These are phyloP conservation scores for Elasticomyces elasticus DNA, from an alignment of 495 filamentous ascomycete genomes.

Conservation along the genomic window DNA sequence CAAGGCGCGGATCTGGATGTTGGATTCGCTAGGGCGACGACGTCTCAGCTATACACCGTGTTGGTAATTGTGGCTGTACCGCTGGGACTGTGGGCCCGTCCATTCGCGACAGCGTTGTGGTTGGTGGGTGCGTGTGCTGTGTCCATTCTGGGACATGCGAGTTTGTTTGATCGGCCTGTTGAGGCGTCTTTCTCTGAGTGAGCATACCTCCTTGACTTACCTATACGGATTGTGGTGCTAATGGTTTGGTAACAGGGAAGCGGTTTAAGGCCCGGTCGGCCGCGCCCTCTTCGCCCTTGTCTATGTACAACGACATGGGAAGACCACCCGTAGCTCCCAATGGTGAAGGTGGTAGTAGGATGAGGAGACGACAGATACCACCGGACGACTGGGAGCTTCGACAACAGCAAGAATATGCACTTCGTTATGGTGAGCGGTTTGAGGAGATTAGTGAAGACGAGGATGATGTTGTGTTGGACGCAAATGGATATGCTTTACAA, in stretches of 20 bases:
- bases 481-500: constrained; percentile 10
- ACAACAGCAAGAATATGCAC: not conserved
- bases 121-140: constrained; percentile 88
- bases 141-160: constrained; percentile 85
- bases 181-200: constrained; percentile 99
- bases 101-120: constrained; percentile 76
- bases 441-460: constrained; percentile 64
- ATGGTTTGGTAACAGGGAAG: constrained; percentile 55
- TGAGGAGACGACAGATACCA: constrained; percentile 40
- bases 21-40: constrained; percentile 67
- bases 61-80: constrained; percentile 73
- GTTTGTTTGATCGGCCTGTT: constrained; percentile 96
- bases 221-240: not conserved
- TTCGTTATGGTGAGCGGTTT: constrained; percentile 38
- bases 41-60: constrained; percentile 91
- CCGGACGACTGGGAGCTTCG: constrained; percentile 48
- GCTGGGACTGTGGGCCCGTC: constrained; percentile 71
- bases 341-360: constrained; percentile 45
- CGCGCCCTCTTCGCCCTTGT: constrained; percentile 95
- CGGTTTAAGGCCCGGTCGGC: constrained; percentile 60
- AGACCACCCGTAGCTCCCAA: constrained; percentile 73
- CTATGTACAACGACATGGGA: constrained; percentile 97
- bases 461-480: constrained; percentile 46
- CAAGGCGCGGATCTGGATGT: constrained; percentile 79
- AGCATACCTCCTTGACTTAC: constrained; percentile 46